phyloP scores from a whole-genome alignment of 331 rosid genomes.

The Malus hybrid region DNA sequence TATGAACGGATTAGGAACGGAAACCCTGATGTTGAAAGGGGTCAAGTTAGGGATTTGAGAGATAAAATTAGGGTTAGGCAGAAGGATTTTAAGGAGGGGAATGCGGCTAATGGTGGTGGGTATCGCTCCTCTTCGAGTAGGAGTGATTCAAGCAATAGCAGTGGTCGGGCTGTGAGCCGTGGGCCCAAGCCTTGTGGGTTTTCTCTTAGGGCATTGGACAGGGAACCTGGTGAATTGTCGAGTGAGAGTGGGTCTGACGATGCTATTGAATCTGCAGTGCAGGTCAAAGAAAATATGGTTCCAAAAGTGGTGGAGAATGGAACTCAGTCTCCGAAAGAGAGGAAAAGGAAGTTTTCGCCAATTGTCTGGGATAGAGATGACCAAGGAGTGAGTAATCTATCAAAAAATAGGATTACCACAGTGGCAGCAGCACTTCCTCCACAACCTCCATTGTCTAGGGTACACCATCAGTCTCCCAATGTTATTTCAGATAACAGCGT shows the following conservation, averaged over 20 bases:
- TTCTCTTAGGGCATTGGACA: constrained; percentile 44
- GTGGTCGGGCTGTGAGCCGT: constrained; percentile 23
- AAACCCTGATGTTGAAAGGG: constrained; percentile 38
- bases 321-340: constrained; percentile 31
- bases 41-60: constrained; percentile 44
- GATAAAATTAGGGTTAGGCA: constrained; percentile 59
- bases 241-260: constrained; percentile 97
- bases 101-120: constrained; percentile 34
- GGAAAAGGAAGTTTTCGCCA: constrained; percentile 81
- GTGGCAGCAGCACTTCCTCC: constrained; percentile 39
- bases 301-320: constrained; percentile 38
- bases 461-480: constrained; percentile 30
- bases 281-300: constrained; percentile 32
- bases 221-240: constrained; percentile 94
- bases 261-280: constrained; percentile 54
- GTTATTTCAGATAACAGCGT: constrained; percentile 32
- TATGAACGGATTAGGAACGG: constrained; percentile 50
- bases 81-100: constrained; percentile 53
- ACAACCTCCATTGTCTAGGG: constrained; percentile 45
- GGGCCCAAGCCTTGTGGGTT: constrained; percentile 56
- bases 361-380: constrained; percentile 92
- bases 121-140: constrained; percentile 41
- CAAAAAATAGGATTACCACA: constrained; percentile 34
- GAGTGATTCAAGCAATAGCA: constrained; percentile 63
- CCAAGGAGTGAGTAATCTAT: constrained; percentile 29